Base-by-base conservation (phyloP, 2,329 filamentous ascomycete species). In the Penicillium sp. region DNA sequence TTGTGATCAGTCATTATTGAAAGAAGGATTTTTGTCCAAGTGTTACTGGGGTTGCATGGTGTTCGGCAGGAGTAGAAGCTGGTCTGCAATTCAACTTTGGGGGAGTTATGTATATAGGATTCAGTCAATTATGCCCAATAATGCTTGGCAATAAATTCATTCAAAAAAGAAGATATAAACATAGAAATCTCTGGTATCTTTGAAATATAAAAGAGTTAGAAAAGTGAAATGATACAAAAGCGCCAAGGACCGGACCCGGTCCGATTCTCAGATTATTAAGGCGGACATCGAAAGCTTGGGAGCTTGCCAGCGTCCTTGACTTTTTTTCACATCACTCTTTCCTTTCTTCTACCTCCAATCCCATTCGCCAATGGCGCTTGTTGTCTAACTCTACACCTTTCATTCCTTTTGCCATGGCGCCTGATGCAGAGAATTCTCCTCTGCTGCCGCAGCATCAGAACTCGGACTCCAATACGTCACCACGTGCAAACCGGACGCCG, bases 371-470 rank as follows among this genome's bases (percentile, higher is more conserved):
- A 57, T 60, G 60, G 61, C 54, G 36, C 39, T 43, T 51, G 63
- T 59, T 53, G 53, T 58, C 54, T 64, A 50, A 63, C 53, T 31
- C 17, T 42, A 29, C 43, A 57, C 39, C 27, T 53, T 51, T 52
- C 39, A 44, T 38, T 51, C 12, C 10, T 55, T 51, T 36, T 13
- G 54, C 33, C 53, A 76, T 76, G 74, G 61, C 75, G 60, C 73
- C 77, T 13, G 66, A 71, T 49, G 68, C 69, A 63, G 78, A 79
- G 68, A 70, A 71, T 47, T 71, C 77, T 29, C 77, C 77, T 23
- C 70, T 80, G 41, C 70, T 80, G 49, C 73, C 73, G 39, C 70
- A 72, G 53, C 70, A 75, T 54, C 69, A 70, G 42, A 59, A 63
- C 41, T 55, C 68, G 43, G 52, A 63, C 58, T 64, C 72, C n/a